Conservation (phyloP, 108 stramenopile species). For the Nitzschia sp. region DNA sequence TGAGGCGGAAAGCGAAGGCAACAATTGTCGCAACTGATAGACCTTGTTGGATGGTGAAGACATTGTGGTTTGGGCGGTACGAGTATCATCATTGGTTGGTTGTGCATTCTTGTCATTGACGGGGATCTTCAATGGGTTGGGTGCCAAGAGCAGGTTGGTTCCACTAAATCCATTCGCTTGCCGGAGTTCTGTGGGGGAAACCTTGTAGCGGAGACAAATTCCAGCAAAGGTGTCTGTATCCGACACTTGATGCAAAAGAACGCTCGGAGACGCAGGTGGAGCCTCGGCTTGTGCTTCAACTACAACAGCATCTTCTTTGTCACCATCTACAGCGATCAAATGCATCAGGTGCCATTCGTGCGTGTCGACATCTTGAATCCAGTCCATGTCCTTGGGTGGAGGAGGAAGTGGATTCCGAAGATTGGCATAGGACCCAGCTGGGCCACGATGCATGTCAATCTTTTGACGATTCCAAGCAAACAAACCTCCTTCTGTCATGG, state of each 20-base stretch:
- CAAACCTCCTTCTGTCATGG: constrained; percentile 51
- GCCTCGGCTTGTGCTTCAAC: neutral
- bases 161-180: constrained; percentile 64
- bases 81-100: too few relatives aligned
- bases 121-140: constrained; percentile 55
- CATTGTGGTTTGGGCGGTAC: neutral
- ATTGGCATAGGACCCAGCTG: constrained; percentile 35
- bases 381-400: constrained; percentile 53
- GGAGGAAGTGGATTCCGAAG: constrained; percentile 42
- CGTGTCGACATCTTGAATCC: constrained; percentile 38
- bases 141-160: constrained; percentile 50
- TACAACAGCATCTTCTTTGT: constrained; percentile 11
- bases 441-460: constrained; percentile 34
- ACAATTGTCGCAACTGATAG: constrained; percentile 1
- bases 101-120: neutral
- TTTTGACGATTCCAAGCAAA: constrained; percentile 61
- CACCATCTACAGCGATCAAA: neutral
- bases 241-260: constrained; percentile 37
- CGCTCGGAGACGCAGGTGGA: neutral
- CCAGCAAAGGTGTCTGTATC: constrained; percentile 65
- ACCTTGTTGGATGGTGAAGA: constrained; percentile 4
- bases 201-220: constrained; percentile 57
- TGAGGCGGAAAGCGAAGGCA: constrained; percentile 3
- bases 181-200: constrained; percentile 54
- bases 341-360: constrained; percentile 51